Conservation (phyloP, 495 filamentous ascomycete species). For the Elaphomyces granulatus region DNA sequence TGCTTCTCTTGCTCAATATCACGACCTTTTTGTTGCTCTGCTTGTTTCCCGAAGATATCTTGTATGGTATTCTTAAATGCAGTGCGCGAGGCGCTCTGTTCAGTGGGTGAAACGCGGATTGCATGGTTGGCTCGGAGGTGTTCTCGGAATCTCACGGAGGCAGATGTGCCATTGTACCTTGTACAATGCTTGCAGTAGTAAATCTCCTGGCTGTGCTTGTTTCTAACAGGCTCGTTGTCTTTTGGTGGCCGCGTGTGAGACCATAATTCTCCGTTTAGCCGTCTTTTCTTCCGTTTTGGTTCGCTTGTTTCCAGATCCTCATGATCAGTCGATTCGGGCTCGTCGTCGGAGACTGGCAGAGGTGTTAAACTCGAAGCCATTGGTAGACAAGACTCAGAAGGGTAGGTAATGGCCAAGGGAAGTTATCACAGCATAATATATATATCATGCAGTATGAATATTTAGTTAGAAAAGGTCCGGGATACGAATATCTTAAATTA, state of each 20-base stretch:
- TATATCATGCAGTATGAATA: no score
- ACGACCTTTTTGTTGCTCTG: background rate
- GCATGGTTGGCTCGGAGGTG: background rate
- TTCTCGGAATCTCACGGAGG: background rate
- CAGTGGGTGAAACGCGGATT: background rate
- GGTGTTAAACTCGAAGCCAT: no score
- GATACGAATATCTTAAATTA: no score
- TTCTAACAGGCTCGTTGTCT: background rate
- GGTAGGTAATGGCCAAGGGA: no score
- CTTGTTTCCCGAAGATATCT: background rate
- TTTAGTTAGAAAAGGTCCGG: no score
- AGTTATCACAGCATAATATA: no score
- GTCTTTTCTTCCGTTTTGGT: constrained; percentile 5
- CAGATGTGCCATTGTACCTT: background rate
- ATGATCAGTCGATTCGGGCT: no score
- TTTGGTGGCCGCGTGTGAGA: background rate
- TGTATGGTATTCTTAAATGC: background rate
- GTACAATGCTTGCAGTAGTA: background rate
- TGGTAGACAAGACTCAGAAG: no score
- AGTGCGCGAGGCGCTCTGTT: background rate
- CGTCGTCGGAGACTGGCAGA: no score
- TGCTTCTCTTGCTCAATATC: background rate
- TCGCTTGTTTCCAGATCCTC: constrained; percentile 2
- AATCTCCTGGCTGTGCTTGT: background rate
- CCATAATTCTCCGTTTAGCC: background rate